Percentiles rank a stretch among this genome's conserved stretches.
phyloP scores from a whole-genome alignment of 2,329 filamentous ascomycete genomes.

The Coleophoma eucalyptorum region DNA sequence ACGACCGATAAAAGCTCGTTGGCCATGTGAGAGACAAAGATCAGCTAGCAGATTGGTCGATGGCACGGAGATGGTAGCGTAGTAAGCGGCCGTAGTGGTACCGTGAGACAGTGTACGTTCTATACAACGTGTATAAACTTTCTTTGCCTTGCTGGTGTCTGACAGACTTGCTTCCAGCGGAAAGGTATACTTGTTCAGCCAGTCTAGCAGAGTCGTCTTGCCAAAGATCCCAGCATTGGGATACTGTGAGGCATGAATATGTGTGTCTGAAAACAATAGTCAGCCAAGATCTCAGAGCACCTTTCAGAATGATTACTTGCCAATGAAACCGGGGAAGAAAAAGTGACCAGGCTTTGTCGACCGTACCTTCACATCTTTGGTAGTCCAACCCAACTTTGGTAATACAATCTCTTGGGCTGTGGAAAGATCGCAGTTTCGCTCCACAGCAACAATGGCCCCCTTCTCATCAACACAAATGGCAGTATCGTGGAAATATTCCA shows the following conservation, averaged over 20 bases:
- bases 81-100: slow-evolving; percentile 94
- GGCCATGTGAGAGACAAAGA: slow-evolving; percentile 74
- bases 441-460: slow-evolving; percentile 41
- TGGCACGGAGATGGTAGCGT: slow-evolving; percentile 80
- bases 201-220: slow-evolving; percentile 86
- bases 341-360: slow-evolving; percentile 51
- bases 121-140: slow-evolving; percentile 76
- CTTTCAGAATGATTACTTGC: slow-evolving; percentile 32
- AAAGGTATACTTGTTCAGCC: slow-evolving; percentile 93
- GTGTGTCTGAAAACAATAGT: slow-evolving; percentile 63
- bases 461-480: slow-evolving; percentile 46
- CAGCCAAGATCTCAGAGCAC: too few relatives aligned
- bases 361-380: slow-evolving; percentile 15
- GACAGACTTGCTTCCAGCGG: slow-evolving; percentile 79
- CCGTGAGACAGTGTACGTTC: slow-evolving; percentile 80
- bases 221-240: slow-evolving; percentile 94
- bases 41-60: slow-evolving; percentile 90
- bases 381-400: slow-evolving; percentile 29
- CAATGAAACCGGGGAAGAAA: slow-evolving; percentile 82
- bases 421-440: slow-evolving; percentile 20
- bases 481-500: slow-evolving; percentile 43
- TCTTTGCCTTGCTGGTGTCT: slow-evolving; percentile 56
- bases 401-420: slow-evolving; percentile 27
- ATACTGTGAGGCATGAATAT: slow-evolving; percentile 93
- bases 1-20: slow-evolving; percentile 85